These are phyloP conservation scores for Chytridium lagenaria DNA, from an alignment of 371 early-diverging fungal species.

Conservation along the genomic window DNA sequence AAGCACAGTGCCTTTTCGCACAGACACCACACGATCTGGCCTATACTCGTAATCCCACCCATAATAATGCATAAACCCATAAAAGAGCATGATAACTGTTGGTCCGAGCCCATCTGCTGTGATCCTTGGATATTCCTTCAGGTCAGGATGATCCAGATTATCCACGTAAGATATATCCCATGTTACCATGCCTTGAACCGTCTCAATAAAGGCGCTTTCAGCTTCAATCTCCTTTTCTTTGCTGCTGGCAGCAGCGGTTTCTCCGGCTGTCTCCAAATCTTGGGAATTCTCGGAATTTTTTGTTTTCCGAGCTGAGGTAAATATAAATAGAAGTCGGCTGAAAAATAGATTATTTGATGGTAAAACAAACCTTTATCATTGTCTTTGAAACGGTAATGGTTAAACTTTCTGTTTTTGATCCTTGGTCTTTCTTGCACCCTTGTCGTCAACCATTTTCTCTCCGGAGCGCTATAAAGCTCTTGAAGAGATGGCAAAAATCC, in stretches of 20 bases:
- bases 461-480: constrained; percentile 15
- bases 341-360: no score
- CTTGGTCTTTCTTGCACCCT: constrained; percentile 20
- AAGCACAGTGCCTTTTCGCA: constrained; percentile 34
- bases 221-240: background rate
- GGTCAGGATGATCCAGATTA: background rate
- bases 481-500: constrained; percentile 47
- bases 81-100: constrained; percentile 34
- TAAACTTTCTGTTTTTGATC: constrained; percentile 13
- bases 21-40: constrained; percentile 27
- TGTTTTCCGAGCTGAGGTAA: no score
- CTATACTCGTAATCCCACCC: constrained; percentile 36
- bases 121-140: background rate
- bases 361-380: no score
- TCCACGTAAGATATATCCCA: constrained; percentile 34
- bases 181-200: constrained; percentile 23
- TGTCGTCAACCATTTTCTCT: constrained; percentile 8
- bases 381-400: no score
- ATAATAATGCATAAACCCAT: constrained; percentile 42
- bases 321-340: no score
- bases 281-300: background rate
- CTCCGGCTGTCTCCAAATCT: background rate
- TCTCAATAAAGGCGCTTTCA: background rate
- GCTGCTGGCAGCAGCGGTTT: background rate
- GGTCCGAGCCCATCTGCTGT: background rate